A percentile compares a stretch with the other conserved stretches of the same genome.
These are phyloP conservation scores for Fusarium mexicanum DNA, from an alignment of 2,329 filamentous ascomycete genomes.

Conservation along the genomic window DNA sequence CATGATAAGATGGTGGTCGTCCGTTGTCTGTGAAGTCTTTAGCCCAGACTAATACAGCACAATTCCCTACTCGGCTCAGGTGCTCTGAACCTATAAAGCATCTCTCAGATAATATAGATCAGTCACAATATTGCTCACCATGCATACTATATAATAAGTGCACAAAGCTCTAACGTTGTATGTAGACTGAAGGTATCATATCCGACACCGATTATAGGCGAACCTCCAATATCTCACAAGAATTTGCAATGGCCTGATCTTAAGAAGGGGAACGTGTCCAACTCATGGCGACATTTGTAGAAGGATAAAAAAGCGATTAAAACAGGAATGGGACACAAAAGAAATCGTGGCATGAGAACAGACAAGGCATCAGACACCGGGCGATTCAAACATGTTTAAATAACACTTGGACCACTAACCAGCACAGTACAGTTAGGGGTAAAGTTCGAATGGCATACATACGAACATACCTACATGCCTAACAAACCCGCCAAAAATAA, in stretches of 20 bases:
- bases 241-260: neutral
- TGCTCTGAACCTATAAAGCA: neutral
- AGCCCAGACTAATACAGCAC: constrained; percentile 10
- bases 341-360: constrained; percentile 21
- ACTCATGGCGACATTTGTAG: neutral
- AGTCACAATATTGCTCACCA: neutral
- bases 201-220: neutral
- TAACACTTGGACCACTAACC: constrained; percentile 24
- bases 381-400: constrained; percentile 22
- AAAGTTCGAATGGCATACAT: neutral
- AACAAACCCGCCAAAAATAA: no score
- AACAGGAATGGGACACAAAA: neutral
- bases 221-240: neutral
- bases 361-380: constrained; percentile 29
- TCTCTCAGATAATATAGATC: neutral
- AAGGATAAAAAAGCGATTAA: neutral
- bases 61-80: neutral
- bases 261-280: neutral
- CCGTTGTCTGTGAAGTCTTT: neutral
- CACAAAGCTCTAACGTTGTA: neutral
- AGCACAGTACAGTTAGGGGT: neutral
- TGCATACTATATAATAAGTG: neutral
- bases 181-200: neutral
- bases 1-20: constrained; percentile 16
- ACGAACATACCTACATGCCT: neutral